Base-by-base conservation (phyloP, 2,329 filamentous ascomycete genomes). In the Microascus cirrosus region DNA sequence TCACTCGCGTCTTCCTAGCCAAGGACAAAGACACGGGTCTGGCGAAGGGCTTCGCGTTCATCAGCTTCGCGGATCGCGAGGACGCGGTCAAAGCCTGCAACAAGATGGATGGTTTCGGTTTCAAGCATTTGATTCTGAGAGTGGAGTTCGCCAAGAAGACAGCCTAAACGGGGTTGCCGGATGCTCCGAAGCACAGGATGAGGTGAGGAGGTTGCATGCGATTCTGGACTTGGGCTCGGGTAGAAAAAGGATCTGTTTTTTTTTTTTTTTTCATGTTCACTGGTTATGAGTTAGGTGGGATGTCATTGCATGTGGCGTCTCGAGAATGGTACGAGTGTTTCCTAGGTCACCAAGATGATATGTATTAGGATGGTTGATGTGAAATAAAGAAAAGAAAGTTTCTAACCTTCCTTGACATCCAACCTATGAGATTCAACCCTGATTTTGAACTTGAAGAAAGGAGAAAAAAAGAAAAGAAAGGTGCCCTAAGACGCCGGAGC, bases 1-100 rank as follows among this genome's bases (percentile, higher is more conserved):
- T 99, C 70, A 97, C 93, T 59, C 86, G 94, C 73, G 94, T 99
- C 55, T 99, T 99, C 81, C 76, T 99, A 68, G 94, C 94, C 67
- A 97, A 96, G 82, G 94, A 99, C 77, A 82, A 94, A 71, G 94
- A 99, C 68, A 99, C 94, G 48, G 90, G 91, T 61, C 79, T 93
- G 71, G 94, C 94, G 66, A 99, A 99, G 84, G 94, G 94, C 62
- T 99, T 99, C 72, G 95, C 95, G 28, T 99, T 99, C 73, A 95
- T 99, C 80, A 95, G 90, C 74, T 99, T 94, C 70, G 89, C 87
- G 60, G 94, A 99, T 73, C 81, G 94, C 65, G 74, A 80, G 65
- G 94, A 99, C 73, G 94, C 94, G 65, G 89, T 89, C 66, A 89
- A 88, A 77, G 94, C 94, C 48, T 95, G 90, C 77, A 87, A 88